Conservation (phyloP, 192 early-diverging fungal species). For the Gamsiella multidivaricata region DNA sequence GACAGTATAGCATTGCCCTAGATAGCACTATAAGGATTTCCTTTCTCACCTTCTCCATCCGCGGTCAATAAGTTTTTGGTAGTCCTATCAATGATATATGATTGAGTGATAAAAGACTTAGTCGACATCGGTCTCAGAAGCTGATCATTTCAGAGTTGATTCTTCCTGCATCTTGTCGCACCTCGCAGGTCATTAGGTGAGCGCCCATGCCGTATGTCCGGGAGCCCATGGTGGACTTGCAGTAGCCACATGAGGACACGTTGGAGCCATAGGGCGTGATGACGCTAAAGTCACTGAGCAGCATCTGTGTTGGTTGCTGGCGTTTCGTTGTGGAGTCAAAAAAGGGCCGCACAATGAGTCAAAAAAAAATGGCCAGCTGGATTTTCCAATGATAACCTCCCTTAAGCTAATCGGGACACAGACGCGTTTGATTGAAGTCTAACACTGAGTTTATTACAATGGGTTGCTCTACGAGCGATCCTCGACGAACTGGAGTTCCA, state of each 20-base stretch:
- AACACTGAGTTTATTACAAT: too few relatives aligned
- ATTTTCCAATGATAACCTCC: too few relatives aligned
- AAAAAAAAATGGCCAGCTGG: too few relatives aligned
- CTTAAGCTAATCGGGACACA: too few relatives aligned
- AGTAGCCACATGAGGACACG: conserved; percentile 75
- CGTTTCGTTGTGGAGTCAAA: not conserved
- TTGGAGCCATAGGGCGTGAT: conserved; percentile 42
- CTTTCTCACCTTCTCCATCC: conserved; percentile 75
- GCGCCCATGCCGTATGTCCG: conserved; percentile 72
- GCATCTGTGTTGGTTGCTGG: conserved; percentile 4
- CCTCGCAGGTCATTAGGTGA: conserved; percentile 61
- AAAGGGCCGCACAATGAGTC: not conserved
- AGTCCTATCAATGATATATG: conserved; percentile 54
- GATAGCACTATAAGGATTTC: too few relatives aligned
- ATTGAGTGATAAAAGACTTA: not conserved
- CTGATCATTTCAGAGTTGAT: too few relatives aligned
- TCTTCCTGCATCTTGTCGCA: conserved; percentile 2
- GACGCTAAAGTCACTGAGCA: conserved; percentile 32
- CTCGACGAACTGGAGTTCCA: conserved; percentile 42
- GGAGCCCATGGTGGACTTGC: conserved; percentile 63
- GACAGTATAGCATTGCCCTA: too few relatives aligned
- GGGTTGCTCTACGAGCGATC: conserved; percentile 14
- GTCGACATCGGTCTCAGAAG: too few relatives aligned
- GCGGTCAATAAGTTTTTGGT: conserved; percentile 74
- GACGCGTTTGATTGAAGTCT: too few relatives aligned